Evolutionary conservation across 495 filamentous ascomycete genomes (phyloP).

Genomic region (Pseudotulostoma volvatum): DNA sequence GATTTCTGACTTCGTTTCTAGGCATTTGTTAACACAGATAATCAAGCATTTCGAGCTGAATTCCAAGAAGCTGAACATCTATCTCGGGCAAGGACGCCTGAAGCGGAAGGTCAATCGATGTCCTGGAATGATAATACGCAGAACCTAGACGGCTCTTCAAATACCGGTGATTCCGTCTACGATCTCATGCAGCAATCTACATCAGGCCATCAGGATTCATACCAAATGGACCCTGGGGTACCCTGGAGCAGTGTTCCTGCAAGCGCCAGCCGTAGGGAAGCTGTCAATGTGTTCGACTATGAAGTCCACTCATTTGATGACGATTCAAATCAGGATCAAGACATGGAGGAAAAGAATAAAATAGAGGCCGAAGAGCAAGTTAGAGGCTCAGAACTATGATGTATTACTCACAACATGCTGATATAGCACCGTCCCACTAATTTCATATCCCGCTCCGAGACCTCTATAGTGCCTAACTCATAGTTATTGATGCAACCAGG

Average conservation of each 20-base stretch:
- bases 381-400: no score
- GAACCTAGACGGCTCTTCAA: not conserved
- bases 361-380: no score
- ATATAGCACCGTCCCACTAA: no score
- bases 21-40: slow-evolving; percentile 33
- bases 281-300: slow-evolving; percentile 29
- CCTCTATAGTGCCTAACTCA: no score
- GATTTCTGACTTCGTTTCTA: slow-evolving; percentile 8
- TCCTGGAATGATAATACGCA: not conserved
- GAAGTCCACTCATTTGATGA: slow-evolving; percentile 24
- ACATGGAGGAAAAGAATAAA: slow-evolving; percentile 19
- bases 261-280: not conserved
- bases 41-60: slow-evolving; percentile 29
- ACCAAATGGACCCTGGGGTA: not conserved
- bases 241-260: slow-evolving; percentile 3
- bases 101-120: not conserved
- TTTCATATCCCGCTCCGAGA: no score
- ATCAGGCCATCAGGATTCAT: slow-evolving; percentile 4
- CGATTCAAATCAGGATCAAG: slow-evolving; percentile 1
- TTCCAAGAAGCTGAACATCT: slow-evolving; percentile 12
- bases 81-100: not conserved
- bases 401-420: no score
- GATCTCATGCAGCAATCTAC: not conserved
- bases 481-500: no score
- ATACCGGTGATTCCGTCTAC: not conserved